A percentile compares a stretch with the other conserved stretches of the same genome.
Evolutionary conservation across 495 filamentous ascomycete genomes (phyloP).

Genomic region (Lepidopterella palustris): DNA sequence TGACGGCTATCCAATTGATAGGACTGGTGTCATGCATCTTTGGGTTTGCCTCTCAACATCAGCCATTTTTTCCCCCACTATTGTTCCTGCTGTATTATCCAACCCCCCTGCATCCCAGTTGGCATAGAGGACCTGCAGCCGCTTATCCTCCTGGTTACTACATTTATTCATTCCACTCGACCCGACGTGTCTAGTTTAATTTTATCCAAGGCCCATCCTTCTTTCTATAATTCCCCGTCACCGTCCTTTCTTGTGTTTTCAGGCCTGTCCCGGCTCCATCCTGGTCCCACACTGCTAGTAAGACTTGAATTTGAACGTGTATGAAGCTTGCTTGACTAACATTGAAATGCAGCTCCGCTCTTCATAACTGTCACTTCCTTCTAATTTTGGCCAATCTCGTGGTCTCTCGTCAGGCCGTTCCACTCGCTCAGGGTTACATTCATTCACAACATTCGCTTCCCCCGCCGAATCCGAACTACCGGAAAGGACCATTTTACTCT

Average conservation of each 20-base stretch:
- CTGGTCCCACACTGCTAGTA: neutral
- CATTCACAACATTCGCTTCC: neutral
- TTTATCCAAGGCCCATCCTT: neutral
- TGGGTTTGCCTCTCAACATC: neutral
- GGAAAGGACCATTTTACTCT: neutral
- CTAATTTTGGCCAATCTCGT: neutral
- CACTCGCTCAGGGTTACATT: conserved; percentile 1
- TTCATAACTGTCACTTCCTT: neutral
- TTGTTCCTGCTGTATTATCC: neutral
- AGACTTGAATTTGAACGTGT: neutral
- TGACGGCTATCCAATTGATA: neutral
- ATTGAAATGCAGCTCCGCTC: neutral
- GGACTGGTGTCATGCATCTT: neutral
- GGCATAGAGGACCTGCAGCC: too few relatives aligned
- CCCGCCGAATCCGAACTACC: neutral
- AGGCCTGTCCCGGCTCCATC: neutral
- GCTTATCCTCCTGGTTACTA: neutral
- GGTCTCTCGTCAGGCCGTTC: neutral
- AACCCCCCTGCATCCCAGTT: neutral
- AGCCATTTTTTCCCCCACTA: neutral
- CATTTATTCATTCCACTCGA: neutral
- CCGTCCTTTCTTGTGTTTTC: neutral
- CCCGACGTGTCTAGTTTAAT: neutral
- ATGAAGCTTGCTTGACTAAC: neutral
- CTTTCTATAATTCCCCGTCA: neutral